Evolutionary conservation across 1,284 basidiomycete genomes (phyloP).

Genomic region (Sanghuangporus sanghuang): DNA sequence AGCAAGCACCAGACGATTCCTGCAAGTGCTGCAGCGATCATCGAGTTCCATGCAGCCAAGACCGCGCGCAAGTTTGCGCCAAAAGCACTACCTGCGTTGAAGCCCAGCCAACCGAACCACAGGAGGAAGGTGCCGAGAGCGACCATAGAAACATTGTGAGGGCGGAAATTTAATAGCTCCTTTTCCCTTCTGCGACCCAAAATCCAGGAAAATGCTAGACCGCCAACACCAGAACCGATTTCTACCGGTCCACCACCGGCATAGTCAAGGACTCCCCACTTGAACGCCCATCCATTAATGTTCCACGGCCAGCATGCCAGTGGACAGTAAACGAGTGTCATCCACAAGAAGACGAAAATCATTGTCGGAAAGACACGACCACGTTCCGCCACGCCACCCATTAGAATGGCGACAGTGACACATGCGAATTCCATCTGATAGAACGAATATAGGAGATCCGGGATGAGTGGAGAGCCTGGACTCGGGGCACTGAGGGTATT

Average conservation of each 20-base stretch:
- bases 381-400: constrained; percentile 86
- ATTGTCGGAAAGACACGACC: constrained; percentile 85
- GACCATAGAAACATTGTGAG: constrained; percentile 89
- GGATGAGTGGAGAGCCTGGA: constrained; percentile 68
- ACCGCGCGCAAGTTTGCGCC: constrained; percentile 88
- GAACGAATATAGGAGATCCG: constrained; percentile 74
- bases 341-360: constrained; percentile 85
- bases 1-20: constrained; percentile 88
- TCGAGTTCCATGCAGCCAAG: constrained; percentile 86
- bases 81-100: constrained; percentile 67
- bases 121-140: constrained; percentile 85
- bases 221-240: constrained; percentile 84
- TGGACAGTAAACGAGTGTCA: constrained; percentile 80
- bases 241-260: constrained; percentile 91
- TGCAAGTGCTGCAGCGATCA: constrained; percentile 71
- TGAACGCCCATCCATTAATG: constrained; percentile 80
- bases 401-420: constrained; percentile 69
- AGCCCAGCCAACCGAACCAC: constrained; percentile 81
- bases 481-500: constrained; percentile 75
- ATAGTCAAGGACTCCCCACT: constrained; percentile 89
- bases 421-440: constrained; percentile 89
- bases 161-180: constrained; percentile 84
- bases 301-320: constrained; percentile 78
- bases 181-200: constrained; percentile 72
- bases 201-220: constrained; percentile 86